Conservation (phyloP, 2,329 filamentous ascomycete genomes). For the Xylaria sp. region DNA sequence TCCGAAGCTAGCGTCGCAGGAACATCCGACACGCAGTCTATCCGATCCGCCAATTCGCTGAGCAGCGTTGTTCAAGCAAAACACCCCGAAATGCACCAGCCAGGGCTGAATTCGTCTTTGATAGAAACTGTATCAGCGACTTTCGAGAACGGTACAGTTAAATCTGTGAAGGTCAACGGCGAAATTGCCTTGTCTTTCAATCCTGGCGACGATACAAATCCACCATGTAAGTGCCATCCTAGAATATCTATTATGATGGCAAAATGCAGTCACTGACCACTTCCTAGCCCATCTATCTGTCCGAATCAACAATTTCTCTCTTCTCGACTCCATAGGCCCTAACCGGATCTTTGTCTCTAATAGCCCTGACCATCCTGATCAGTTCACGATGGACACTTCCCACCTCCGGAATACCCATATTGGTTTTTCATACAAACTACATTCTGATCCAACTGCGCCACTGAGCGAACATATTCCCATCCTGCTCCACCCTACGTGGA, state of each 20-base stretch:
- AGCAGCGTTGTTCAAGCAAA: conserved; percentile 74
- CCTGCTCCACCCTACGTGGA: conserved; percentile 80
- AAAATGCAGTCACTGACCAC: conserved; percentile 36
- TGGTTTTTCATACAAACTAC: conserved; percentile 92
- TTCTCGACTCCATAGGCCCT: conserved; percentile 91
- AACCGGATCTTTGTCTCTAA: conserved; percentile 91
- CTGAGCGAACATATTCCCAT: conserved; percentile 73
- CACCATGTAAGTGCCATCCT: conserved; percentile 58
- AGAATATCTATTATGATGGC: neutral
- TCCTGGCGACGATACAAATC: conserved; percentile 58
- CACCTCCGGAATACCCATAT: conserved; percentile 79
- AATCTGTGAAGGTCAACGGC: conserved; percentile 79
- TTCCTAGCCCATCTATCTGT: conserved; percentile 70
- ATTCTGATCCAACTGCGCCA: conserved; percentile 66
- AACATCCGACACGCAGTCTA: conserved; percentile 86
- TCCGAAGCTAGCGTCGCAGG: conserved; percentile 70
- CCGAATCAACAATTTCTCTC: conserved; percentile 85
- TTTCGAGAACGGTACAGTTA: conserved; percentile 79
- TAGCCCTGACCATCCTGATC: conserved; percentile 73
- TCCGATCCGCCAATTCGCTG: conserved; percentile 86
- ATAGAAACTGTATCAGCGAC: conserved; percentile 90
- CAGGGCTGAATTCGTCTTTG: conserved; percentile 87
- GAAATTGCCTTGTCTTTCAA: conserved; percentile 92
- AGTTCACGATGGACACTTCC: conserved; percentile 80
- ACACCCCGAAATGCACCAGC: conserved; percentile 82